phyloP scores from a whole-genome alignment of 805 yeast species.

The Saccharomycopsis fodiens region DNA sequence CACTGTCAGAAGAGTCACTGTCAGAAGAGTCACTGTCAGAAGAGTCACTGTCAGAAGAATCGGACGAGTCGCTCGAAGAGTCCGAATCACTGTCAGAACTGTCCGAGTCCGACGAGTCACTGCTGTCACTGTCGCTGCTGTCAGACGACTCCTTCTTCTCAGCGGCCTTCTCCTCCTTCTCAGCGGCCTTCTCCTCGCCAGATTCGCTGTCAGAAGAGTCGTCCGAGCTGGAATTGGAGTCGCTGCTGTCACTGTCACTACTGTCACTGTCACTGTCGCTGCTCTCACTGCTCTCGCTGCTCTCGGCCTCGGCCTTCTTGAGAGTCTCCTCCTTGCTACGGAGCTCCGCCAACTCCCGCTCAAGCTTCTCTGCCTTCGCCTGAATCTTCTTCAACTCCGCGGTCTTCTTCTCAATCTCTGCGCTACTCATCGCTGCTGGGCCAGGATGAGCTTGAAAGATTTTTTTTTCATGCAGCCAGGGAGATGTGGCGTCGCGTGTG shows the following conservation, averaged over 20 bases:
- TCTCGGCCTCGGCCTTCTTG: constrained; percentile 10
- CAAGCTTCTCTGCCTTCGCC: neutral
- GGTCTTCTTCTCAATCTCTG: neutral
- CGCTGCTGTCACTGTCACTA: constrained; percentile 9
- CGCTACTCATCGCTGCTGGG: neutral
- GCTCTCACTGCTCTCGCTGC: constrained; percentile 6
- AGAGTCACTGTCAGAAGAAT: too few relatives aligned
- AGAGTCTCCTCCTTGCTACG: constrained; percentile 5
- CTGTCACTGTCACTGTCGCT: neutral
- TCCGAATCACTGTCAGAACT: constrained; percentile 24
- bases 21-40: too few relatives aligned
- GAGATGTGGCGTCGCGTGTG: neutral
- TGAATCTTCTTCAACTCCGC: neutral
- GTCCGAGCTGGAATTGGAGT: constrained; percentile 19
- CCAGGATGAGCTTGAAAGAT: neutral
- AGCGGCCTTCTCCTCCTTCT: too few relatives aligned
- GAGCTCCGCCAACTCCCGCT: neutral
- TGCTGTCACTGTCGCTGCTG: constrained; percentile 21
- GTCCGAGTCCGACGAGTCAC: constrained; percentile 23
- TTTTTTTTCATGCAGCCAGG: neutral
- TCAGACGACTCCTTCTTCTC: too few relatives aligned
- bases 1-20: too few relatives aligned
- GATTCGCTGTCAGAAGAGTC: constrained; percentile 22
- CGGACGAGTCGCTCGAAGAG: too few relatives aligned
- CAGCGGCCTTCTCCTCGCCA: constrained; percentile 20